Base-by-base conservation (phyloP, 108 stramenopile species). In the Tribonema minus region DNA sequence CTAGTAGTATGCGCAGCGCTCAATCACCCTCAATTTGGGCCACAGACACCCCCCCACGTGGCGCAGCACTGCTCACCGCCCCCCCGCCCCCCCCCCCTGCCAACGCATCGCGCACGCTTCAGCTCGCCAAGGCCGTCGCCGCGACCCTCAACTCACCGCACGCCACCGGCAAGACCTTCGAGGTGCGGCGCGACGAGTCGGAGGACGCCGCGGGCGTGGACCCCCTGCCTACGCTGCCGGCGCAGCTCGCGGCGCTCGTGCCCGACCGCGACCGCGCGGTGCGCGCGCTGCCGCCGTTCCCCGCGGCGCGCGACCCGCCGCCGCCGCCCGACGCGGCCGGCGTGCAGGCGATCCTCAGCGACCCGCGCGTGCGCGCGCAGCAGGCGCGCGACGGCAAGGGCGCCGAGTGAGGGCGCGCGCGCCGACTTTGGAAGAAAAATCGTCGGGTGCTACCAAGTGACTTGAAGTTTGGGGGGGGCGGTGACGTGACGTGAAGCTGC, bases 121-220 rank as follows among this genome's bases (percentile, higher is more conserved):
- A n/a, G n/a, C n/a, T n/a, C n/a, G 71, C 60, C 15, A 3, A 33
- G 32, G 59, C 76, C 33, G 76, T 77, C 28, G 76, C 76, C 29
- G 76, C 76, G 59, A 54, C 76, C n/a, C 29, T 77, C 66, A 32
- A 38, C 37, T 66, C 64, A 33, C 59, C 76, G 6, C 68, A 67
- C 66, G 20, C 66, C n/a, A 67, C 67, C 58, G 76, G 76, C 1
- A 77, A 67, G 59, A 77, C 76, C 23, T 67, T 77, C 58, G 76
- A 77, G 59, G 26, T 77, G 58, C 65, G 76, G 15, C 58, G 76
- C 58, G 76, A 77, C 32, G 76, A 77, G 37, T 66, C 71, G 59
- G 71, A 71, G 38, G 71, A 71, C 61, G 71, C 60, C n/a, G 12
- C 36, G 20, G 71, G 71, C 9, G 54, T 54, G 35, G 32, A n/a